A percentile compares a stretch with the other conserved stretches of the same genome.
These are phyloP conservation scores for Hemileccinum rubropunctum DNA, from an alignment of 768 basidiomycete species.

Conservation along the genomic window DNA sequence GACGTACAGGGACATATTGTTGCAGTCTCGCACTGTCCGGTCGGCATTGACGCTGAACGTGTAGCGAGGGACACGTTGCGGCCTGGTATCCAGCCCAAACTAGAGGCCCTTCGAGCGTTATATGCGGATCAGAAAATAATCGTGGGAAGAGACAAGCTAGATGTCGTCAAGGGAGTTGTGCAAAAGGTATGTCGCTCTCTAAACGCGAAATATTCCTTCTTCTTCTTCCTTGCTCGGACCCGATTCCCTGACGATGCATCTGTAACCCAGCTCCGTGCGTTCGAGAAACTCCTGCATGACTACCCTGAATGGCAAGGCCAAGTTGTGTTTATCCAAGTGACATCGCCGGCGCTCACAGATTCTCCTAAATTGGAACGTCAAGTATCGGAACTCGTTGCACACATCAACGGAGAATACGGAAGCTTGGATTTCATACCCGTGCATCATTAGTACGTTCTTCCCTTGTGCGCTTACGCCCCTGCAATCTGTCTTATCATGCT, in stretches of 20 bases:
- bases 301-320: conserved; percentile 97
- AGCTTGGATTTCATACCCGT: conserved; percentile 94
- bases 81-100: conserved; percentile 86
- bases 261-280: conserved; percentile 75
- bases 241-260: background rate
- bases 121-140: conserved; percentile 99
- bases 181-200: conserved; percentile 64
- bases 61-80: conserved; percentile 81
- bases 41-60: conserved; percentile 91
- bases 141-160: conserved; percentile 94
- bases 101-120: conserved; percentile 75
- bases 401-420: conserved; percentile 95
- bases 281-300: conserved; percentile 88
- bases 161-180: conserved; percentile 96
- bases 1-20: conserved; percentile 87
- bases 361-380: conserved; percentile 91
- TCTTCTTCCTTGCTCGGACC: background rate
- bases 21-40: conserved; percentile 85
- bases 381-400: conserved; percentile 89
- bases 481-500: background rate
- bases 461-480: no score
- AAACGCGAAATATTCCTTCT: no score
- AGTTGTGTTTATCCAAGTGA: conserved; percentile 79
- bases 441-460: conserved; percentile 86
- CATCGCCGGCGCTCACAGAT: conserved; percentile 88